Evolutionary conservation across 305 asterid genomes (phyloP).

Genomic region (Rubia tinctorum): DNA sequence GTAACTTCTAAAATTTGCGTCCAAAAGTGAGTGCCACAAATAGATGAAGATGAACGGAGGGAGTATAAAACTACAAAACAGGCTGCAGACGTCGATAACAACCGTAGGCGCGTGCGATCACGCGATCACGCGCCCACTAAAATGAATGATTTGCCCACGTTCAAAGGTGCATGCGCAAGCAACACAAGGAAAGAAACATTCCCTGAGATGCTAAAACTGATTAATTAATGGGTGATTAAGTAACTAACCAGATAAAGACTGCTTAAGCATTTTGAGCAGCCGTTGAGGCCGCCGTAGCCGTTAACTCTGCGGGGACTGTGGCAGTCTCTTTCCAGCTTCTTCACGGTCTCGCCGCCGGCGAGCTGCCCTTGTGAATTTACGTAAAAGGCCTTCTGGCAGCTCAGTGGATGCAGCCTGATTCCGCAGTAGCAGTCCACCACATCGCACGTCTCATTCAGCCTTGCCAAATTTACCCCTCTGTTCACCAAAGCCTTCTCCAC

Average conservation of each 20-base stretch:
- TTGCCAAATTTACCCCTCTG: conserved; percentile 49
- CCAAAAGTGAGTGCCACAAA: too few relatives aligned
- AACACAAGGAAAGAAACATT: not conserved
- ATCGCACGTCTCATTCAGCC: conserved; percentile 82
- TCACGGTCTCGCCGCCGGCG: conserved; percentile 56
- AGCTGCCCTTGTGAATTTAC: conserved; percentile 49
- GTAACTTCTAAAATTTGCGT: too few relatives aligned
- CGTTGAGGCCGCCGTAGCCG: conserved; percentile 47
- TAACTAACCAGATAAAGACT: conserved; percentile 48
- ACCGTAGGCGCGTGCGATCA: not conserved
- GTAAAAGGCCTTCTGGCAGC: conserved; percentile 68
- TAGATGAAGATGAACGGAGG: too few relatives aligned
- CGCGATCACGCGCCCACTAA: not conserved
- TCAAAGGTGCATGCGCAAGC: conserved; percentile 13
- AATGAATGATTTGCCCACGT: conserved; percentile 3
- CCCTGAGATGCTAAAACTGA: not conserved
- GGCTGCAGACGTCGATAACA: not conserved
- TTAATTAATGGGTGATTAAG: not conserved
- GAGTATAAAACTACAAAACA: not conserved
- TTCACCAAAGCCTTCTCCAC: conserved; percentile 66
- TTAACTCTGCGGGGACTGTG: conserved; percentile 19
- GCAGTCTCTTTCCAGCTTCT: conserved; percentile 67
- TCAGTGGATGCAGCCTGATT: conserved; percentile 70
- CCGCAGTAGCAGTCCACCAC: conserved; percentile 83
- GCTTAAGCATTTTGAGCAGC: conserved; percentile 73